These are phyloP conservation scores for Xylogone sp. DNA, from an alignment of 2,329 filamentous ascomycete genomes.

Conservation along the genomic window DNA sequence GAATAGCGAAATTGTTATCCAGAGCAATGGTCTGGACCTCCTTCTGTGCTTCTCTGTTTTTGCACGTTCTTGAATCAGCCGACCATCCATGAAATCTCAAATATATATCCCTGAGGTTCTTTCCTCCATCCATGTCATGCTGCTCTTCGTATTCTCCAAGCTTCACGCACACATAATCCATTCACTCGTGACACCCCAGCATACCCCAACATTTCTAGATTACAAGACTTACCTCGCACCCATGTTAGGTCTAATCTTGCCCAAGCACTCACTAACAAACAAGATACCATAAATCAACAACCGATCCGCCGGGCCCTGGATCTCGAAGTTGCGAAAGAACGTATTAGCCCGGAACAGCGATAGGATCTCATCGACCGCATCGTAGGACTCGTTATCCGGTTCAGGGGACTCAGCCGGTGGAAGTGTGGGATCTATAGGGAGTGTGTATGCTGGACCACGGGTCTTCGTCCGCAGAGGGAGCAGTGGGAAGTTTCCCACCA, in stretches of 20 bases:
- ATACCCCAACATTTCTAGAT: neutral
- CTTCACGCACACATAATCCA: neutral
- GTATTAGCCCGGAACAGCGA: conserved; percentile 95
- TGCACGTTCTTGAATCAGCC: conserved; percentile 4
- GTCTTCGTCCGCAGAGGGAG: conserved; percentile 93
- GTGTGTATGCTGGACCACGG: conserved; percentile 88
- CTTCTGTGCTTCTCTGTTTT: conserved; percentile 51
- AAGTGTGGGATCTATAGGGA: conserved; percentile 53
- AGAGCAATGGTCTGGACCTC: conserved; percentile 87
- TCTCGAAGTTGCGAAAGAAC: conserved; percentile 99
- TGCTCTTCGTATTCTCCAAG: neutral
- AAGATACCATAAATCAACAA: conserved; percentile 96
- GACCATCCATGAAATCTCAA: neutral
- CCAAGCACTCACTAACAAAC: conserved; percentile 86
- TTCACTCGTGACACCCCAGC: neutral
- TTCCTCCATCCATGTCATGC: neutral
- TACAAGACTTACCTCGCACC: conserved; percentile 48
- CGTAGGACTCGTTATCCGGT: conserved; percentile 88
- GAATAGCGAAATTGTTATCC: conserved; percentile 89
- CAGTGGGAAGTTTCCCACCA: conserved; percentile 87
- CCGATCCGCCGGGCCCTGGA: conserved; percentile 91
- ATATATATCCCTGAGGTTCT: neutral
- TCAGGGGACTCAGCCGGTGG: conserved; percentile 56
- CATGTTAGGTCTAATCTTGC: conserved; percentile 78
- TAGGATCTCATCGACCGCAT: conserved; percentile 91